Base-by-base conservation (phyloP, 768 basidiomycete species). In the Lentinula sp. region DNA sequence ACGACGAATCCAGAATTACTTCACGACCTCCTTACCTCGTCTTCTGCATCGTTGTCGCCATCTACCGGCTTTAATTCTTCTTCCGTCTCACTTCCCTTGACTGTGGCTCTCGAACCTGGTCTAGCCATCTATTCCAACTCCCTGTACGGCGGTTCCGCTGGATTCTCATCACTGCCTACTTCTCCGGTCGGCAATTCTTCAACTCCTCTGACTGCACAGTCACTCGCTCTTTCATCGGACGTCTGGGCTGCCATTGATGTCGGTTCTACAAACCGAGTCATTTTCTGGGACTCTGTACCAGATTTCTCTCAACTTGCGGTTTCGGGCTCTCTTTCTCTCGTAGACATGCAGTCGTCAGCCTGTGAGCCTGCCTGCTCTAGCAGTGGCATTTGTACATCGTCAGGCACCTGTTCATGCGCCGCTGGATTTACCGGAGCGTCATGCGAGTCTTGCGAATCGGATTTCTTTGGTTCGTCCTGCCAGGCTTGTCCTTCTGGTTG, bases 281-380 rank as follows among this genome's bases (percentile, higher is more conserved):
- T 93, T 21, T 68, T 95, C 35, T 95, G 91, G 90, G 84, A 91
- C 62, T 84, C 88, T 9, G 74, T 94, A 49, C 86, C 92, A 10
- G 91, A 95, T 66, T 68, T 88, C 21, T 74, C 82, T 2, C 86
- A 93, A 69, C 78, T 93, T 13, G 87, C 89, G 2, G 74, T 72
- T 39, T 71, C 79, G 0, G 76, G 76, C 34, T 75, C 82, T 0
- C 73, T 91, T n/a, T 76, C 81, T 1, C 74, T 93, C n/a, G 70
- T 87, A 45, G 85, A 85, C 64, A 77, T 94, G 64, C 83, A 91
- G 69, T 92, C 89, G 4, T 77, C 83, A 0, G 76, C 85, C 0
- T 95, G 93, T 69, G 85, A 88, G 0, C 86, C 90, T 0, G 76
- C 86, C 2, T 95, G 93, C 67, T 80, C 92, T 0, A 82, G 86